Conservation (phyloP, 2,329 filamentous ascomycete genomes). For the Phymatotrichopsis omnivora region DNA sequence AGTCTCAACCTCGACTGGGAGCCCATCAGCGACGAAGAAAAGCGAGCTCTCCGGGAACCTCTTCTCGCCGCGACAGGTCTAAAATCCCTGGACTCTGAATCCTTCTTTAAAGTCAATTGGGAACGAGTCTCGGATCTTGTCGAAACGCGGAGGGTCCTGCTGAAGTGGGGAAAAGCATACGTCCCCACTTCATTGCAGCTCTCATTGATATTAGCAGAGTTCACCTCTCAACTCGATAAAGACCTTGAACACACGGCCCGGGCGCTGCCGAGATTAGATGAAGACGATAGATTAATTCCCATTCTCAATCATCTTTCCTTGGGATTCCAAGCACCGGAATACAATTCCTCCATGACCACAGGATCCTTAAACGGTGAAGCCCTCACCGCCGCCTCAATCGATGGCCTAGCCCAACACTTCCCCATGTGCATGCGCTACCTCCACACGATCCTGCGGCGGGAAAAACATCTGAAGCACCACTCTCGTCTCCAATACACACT, state of each 20-base stretch:
- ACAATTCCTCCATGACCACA: slow-evolving; percentile 56
- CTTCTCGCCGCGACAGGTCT: slow-evolving; percentile 33
- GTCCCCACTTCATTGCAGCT: slow-evolving; percentile 79
- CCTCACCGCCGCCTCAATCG: slow-evolving; percentile 69
- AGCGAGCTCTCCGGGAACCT: slow-evolving; percentile 45
- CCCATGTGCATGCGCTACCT: slow-evolving; percentile 91
- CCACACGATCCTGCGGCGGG: slow-evolving; percentile 73
- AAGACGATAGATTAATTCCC: slow-evolving; percentile 79
- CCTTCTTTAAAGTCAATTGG: slow-evolving; percentile 96
- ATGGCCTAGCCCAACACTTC: slow-evolving; percentile 69
- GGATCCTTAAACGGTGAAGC: slow-evolving; percentile 55
- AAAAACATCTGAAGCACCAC: slow-evolving; percentile 85
- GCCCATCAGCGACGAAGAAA: slow-evolving; percentile 68
- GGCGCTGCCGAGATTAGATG: slow-evolving; percentile 81
- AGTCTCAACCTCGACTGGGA: slow-evolving; percentile 77
- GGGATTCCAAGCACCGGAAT: slow-evolving; percentile 87
- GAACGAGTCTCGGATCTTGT: slow-evolving; percentile 83
- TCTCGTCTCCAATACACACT: slow-evolving; percentile 89
- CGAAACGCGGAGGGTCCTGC: slow-evolving; percentile 63
- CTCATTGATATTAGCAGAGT: slow-evolving; percentile 83
- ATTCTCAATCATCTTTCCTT: slow-evolving; percentile 78
- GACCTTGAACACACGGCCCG: slow-evolving; percentile 86
- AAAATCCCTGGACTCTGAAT: slow-evolving; percentile 51
- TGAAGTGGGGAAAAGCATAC: slow-evolving; percentile 77
- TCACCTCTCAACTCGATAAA: slow-evolving; percentile 65